Evolutionary conservation across 106 monocot genomes (phyloP).

Genomic region (Dendrobium catenatum): DNA sequence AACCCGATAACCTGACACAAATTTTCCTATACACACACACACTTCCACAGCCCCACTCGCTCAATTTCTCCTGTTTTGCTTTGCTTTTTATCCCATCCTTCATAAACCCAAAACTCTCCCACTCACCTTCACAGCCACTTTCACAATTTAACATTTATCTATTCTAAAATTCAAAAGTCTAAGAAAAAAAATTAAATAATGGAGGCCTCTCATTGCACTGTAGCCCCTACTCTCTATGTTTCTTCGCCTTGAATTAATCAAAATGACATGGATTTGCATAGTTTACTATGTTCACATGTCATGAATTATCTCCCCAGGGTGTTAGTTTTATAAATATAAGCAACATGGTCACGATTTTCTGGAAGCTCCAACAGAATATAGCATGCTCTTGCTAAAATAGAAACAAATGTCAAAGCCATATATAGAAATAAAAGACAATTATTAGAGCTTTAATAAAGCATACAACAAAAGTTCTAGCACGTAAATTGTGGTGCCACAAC

Average conservation of each 20-base stretch:
- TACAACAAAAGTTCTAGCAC: background rate
- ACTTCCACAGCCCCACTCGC: background rate
- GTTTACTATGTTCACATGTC: background rate
- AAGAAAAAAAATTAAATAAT: background rate
- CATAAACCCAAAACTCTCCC: background rate
- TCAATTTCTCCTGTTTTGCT: background rate
- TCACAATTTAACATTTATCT: background rate
- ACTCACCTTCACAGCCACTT: background rate
- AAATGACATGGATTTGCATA: background rate
- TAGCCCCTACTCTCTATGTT: background rate
- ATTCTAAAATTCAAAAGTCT: background rate
- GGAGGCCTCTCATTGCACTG: background rate
- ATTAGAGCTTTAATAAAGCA: background rate
- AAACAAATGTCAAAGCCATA: background rate
- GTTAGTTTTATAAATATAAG: background rate
- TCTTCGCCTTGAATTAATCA: background rate
- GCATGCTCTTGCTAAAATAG: background rate
- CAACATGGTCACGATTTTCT: background rate
- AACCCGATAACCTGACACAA: too few species aligned
- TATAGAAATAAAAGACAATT: background rate
- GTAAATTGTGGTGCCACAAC: too few species aligned
- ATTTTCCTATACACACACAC: background rate
- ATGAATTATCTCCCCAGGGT: too few species aligned
- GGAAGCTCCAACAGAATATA: background rate
- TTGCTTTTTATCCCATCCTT: background rate